Evolutionary conservation across 495 filamentous ascomycete genomes (phyloP).

Genomic region (Xanthoparmelia taractica): DNA sequence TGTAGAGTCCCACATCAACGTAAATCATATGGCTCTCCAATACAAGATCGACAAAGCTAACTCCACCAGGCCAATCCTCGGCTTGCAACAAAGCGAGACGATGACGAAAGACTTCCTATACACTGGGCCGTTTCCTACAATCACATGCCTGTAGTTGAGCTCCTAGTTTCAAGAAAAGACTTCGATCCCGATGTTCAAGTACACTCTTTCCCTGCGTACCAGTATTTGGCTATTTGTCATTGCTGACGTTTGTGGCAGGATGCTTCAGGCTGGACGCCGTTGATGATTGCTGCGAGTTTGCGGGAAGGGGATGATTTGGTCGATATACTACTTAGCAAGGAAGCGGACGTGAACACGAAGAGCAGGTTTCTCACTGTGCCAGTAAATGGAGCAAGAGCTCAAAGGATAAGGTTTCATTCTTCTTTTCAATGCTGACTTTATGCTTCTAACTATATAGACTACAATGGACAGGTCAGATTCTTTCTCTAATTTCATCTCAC

Average conservation of each 20-base stretch:
- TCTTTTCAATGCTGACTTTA: neutral
- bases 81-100: slow-evolving; percentile 64
- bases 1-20: slow-evolving; percentile 72
- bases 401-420: neutral
- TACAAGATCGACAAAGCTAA: slow-evolving; percentile 8
- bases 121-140: slow-evolving; percentile 94
- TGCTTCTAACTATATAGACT: slow-evolving; percentile 1
- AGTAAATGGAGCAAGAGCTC: neutral
- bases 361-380: slow-evolving; percentile 42
- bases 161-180: slow-evolving; percentile 58
- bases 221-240: neutral
- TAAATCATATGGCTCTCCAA: slow-evolving; percentile 32
- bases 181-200: slow-evolving; percentile 89
- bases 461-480: slow-evolving; percentile 8
- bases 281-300: slow-evolving; percentile 87
- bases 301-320: slow-evolving; percentile 47
- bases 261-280: slow-evolving; percentile 82
- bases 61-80: slow-evolving; percentile 63
- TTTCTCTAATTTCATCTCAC: neutral
- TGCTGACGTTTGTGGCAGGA: slow-evolving; percentile 44
- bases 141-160: slow-evolving; percentile 61
- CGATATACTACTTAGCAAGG: slow-evolving; percentile 69
- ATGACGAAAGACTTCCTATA: slow-evolving; percentile 83
- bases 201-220: neutral
- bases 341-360: slow-evolving; percentile 73